Evolutionary conservation across 2,329 filamentous ascomycete genomes (phyloP).

Genomic region (Ilyonectria sp.): DNA sequence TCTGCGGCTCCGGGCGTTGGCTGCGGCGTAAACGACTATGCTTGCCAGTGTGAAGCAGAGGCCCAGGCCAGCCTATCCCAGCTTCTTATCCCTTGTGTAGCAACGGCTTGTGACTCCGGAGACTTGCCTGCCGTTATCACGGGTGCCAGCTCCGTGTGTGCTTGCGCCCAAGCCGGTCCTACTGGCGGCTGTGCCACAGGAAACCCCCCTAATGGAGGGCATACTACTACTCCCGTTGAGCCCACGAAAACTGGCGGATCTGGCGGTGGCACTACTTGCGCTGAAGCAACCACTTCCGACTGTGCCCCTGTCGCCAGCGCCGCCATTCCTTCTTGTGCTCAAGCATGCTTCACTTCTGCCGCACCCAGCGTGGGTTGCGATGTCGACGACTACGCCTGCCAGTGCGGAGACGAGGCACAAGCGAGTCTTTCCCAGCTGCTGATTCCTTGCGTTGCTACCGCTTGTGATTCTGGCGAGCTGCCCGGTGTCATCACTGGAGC

Average conservation of each 20-base stretch:
- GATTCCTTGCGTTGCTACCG: conserved; percentile 48
- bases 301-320: conserved; percentile 47
- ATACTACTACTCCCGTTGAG: not conserved
- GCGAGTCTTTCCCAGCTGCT: conserved; percentile 43
- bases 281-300: conserved; percentile 31
- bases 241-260: not conserved
- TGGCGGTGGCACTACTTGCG: conserved; percentile 24
- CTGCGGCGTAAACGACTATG: conserved; percentile 48
- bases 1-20: conserved; percentile 44
- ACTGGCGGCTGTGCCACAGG: conserved; percentile 10
- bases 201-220: conserved; percentile 5
- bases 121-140: conserved; percentile 45
- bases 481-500: conserved; percentile 48
- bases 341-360: conserved; percentile 46
- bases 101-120: conserved; percentile 43
- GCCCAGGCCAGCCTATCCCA: conserved; percentile 42
- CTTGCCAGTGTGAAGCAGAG: conserved; percentile 47
- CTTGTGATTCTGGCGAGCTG: conserved; percentile 43
- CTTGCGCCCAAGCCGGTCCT: conserved; percentile 32
- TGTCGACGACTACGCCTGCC: conserved; percentile 48
- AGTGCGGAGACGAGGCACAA: conserved; percentile 46
- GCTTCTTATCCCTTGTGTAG: conserved; percentile 49
- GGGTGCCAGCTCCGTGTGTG: conserved; percentile 46
- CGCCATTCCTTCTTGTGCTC: conserved; percentile 47
- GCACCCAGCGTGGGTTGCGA: conserved; percentile 46